These are phyloP conservation scores for Penicillium bialowiezense DNA, from an alignment of 495 filamentous ascomycete genomes.

Conservation along the genomic window DNA sequence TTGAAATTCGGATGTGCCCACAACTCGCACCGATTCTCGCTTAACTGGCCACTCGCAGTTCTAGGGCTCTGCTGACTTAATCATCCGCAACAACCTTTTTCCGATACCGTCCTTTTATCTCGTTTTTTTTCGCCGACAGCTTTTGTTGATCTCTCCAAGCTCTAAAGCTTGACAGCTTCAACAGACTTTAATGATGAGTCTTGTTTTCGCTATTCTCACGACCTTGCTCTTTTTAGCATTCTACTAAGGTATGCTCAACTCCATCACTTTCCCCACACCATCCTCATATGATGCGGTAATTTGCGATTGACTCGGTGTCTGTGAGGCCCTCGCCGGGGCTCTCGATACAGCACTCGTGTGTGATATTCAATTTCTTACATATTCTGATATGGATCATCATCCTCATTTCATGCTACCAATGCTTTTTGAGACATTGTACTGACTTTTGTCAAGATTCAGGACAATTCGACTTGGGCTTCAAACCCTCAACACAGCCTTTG, in stretches of 20 bases:
- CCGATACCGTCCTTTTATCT: slow-evolving; percentile 18
- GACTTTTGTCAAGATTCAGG: slow-evolving; percentile 25
- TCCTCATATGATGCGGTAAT: slow-evolving; percentile 85
- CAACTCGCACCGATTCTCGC: slow-evolving; percentile 25
- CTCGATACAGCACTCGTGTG: slow-evolving; percentile 65
- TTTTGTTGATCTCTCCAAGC: slow-evolving; percentile 10
- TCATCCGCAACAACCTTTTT: slow-evolving; percentile 14
- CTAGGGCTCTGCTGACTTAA: slow-evolving; percentile 40
- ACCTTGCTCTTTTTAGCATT: slow-evolving; percentile 1
- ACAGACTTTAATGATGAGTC: slow-evolving; percentile 6
- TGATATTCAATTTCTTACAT: slow-evolving; percentile 99
- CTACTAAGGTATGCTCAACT: slow-evolving; percentile 26
- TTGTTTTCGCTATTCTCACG: not conserved
- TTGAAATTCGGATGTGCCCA: slow-evolving; percentile 47
- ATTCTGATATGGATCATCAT: slow-evolving; percentile 65
- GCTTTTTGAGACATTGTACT: slow-evolving; percentile 18
- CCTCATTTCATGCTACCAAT: slow-evolving; percentile 14
- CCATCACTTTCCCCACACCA: slow-evolving; percentile 1
- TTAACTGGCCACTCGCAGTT: slow-evolving; percentile 29
- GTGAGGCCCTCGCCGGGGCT: slow-evolving; percentile 83
- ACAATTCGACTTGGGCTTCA: not conserved
- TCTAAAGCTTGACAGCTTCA: not conserved
- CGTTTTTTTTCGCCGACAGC: slow-evolving; percentile 20
- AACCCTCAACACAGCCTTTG: not conserved
- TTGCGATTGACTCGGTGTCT: slow-evolving; percentile 88